These are phyloP conservation scores for Atalantia buxifolia DNA, from an alignment of 345 rosid species.

Conservation along the genomic window DNA sequence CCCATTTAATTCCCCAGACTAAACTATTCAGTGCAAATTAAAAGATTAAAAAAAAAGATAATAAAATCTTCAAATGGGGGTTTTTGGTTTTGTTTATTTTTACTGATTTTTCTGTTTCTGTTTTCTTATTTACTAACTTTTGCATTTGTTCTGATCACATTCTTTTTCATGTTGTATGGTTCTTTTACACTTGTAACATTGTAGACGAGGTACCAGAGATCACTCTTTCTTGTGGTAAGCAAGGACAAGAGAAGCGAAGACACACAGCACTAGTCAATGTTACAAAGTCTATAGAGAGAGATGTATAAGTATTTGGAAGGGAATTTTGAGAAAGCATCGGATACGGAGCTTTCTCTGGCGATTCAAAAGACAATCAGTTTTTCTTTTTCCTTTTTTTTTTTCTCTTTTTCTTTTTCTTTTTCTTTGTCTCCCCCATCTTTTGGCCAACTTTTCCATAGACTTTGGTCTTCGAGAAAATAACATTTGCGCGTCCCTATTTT, in stretches of 20 bases:
- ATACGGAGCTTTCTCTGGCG: conserved; percentile 18
- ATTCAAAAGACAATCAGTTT: conserved; percentile 1
- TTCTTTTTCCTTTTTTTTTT: too few species aligned
- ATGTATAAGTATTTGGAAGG: background rate
- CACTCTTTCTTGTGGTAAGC: background rate
- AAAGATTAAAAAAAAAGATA: background rate
- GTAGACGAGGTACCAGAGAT: background rate
- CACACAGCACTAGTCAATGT: background rate
- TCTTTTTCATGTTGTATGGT: background rate
- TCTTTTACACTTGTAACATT: conserved; percentile 12
- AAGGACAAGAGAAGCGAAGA: background rate
- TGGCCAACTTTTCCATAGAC: conserved; percentile 4
- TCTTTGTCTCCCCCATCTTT: background rate
- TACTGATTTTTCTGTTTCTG: background rate
- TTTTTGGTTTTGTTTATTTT: background rate
- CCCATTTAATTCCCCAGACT: conserved; percentile 8
- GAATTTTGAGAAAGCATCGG: conserved; percentile 17
- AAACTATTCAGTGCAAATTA: background rate
- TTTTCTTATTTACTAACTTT: background rate
- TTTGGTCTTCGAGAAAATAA: background rate
- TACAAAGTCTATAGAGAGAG: background rate
- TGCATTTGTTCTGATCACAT: conserved; percentile 17
- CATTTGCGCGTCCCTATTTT: background rate
- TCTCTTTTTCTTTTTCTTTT: background rate
- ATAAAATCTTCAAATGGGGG: background rate